Conservation (phyloP, 2,329 filamentous ascomycete species). For the Emergomyces orientalis region DNA sequence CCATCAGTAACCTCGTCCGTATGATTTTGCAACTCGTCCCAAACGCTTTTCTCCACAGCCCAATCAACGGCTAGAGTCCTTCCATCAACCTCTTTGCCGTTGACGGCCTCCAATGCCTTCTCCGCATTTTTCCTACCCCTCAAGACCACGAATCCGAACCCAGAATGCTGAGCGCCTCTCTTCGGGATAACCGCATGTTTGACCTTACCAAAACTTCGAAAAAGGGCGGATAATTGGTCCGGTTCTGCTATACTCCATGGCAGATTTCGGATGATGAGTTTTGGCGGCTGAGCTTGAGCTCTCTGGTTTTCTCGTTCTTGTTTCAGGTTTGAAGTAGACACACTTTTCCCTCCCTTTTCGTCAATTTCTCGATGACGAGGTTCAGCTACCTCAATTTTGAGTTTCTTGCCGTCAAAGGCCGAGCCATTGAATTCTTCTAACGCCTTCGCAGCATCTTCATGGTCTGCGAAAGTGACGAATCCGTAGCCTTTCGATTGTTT, state of each 20-base stretch:
- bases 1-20: constrained; percentile 26
- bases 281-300: constrained; percentile 54
- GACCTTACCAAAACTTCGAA: constrained; percentile 83
- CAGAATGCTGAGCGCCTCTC: constrained; percentile 60
- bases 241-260: constrained; percentile 90
- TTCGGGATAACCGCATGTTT: constrained; percentile 80
- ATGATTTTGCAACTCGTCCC: constrained; percentile 56
- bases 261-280: constrained; percentile 82
- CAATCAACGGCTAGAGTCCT: constrained; percentile 87
- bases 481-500: constrained; percentile 87
- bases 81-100: constrained; percentile 83
- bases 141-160: constrained; percentile 88
- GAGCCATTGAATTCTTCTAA: constrained; percentile 72
- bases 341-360: constrained; percentile 38
- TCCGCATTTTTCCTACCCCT: constrained; percentile 85
- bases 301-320: constrained; percentile 48
- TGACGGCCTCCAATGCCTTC: constrained; percentile 72
- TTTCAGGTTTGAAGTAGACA: constrained; percentile 29
- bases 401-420: constrained; percentile 66
- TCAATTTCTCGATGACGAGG: constrained; percentile 63
- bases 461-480: constrained; percentile 93
- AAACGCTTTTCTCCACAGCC: constrained; percentile 85
- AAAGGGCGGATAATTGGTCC: constrained; percentile 69
- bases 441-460: constrained; percentile 77
- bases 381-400: constrained; percentile 82